Conservation (phyloP, 257 asterid species). For the Capsicum rhomboideum region DNA sequence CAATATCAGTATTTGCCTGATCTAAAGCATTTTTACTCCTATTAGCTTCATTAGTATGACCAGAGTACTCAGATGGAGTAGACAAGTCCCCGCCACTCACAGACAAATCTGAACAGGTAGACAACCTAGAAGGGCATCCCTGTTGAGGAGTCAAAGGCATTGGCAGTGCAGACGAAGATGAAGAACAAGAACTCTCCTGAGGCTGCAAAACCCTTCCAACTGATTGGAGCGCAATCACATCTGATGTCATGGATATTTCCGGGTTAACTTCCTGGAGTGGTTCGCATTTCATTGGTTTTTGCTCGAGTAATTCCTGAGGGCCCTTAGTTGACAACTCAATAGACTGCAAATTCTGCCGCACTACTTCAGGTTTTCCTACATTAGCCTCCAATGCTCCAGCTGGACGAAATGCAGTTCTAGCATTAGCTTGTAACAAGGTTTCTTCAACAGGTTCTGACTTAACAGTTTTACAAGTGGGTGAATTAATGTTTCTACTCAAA, state of each 20-base stretch:
- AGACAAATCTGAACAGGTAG: slow-evolving; percentile 44
- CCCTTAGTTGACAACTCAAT: slow-evolving; percentile 14
- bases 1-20: slow-evolving; percentile 16
- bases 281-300: slow-evolving; percentile 48
- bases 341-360: slow-evolving; percentile 20
- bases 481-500: slow-evolving; percentile 15
- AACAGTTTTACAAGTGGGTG: slow-evolving; percentile 23
- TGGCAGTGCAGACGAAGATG: slow-evolving; percentile 27
- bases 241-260: slow-evolving; percentile 12
- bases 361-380: slow-evolving; percentile 41
- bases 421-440: slow-evolving; percentile 24
- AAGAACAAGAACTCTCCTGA: slow-evolving; percentile 48
- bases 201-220: slow-evolving; percentile 33
- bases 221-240: slow-evolving; percentile 18
- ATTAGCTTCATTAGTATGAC: slow-evolving; percentile 27
- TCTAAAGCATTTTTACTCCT: slow-evolving; percentile 10
- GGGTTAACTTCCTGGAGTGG: slow-evolving; percentile 24
- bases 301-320: slow-evolving; percentile 28
- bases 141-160: slow-evolving; percentile 46
- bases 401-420: slow-evolving; percentile 29
- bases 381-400: slow-evolving; percentile 20
- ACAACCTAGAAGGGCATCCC: slow-evolving; percentile 22
- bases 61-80: slow-evolving; percentile 40
- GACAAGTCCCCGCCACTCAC: slow-evolving; percentile 26
- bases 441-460: slow-evolving; percentile 68